These are phyloP conservation scores for Mycena vulgaris DNA, from an alignment of 768 basidiomycete species.

Conservation along the genomic window DNA sequence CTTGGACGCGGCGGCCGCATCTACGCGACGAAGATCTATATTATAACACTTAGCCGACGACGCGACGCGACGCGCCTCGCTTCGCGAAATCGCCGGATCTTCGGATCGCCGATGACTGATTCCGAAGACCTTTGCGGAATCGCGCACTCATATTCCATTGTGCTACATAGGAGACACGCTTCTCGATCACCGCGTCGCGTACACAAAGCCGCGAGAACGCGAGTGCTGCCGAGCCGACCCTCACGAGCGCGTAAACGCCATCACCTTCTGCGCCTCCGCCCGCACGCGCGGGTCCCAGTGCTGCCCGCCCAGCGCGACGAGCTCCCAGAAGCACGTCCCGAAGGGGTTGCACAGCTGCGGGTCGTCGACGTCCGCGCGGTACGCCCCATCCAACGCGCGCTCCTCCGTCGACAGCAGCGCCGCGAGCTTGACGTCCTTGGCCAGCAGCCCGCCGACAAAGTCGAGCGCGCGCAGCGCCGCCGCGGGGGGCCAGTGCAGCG, in stretches of 20 bases:
- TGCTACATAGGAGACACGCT: not conserved
- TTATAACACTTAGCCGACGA: too few relatives aligned
- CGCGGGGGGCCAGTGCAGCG: conserved; percentile 84
- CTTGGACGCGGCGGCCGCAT: too few relatives aligned
- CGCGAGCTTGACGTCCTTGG: conserved; percentile 85
- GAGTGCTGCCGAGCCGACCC: too few relatives aligned
- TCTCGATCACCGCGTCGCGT: too few relatives aligned
- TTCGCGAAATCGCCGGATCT: too few relatives aligned
- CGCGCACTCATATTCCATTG: too few relatives aligned
- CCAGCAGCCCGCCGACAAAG: conserved; percentile 81
- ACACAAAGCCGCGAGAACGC: too few relatives aligned
- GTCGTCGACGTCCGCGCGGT: conserved; percentile 89
- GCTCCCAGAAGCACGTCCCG: conserved; percentile 90
- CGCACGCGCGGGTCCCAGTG: conserved; percentile 82
- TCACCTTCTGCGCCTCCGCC: conserved; percentile 73
- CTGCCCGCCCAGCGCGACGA: conserved; percentile 70
- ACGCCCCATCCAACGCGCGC: conserved; percentile 86
- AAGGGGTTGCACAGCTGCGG: conserved; percentile 88
- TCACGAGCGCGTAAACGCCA: conserved; percentile 60
- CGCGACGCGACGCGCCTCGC: not conserved
- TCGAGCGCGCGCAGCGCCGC: conserved; percentile 78
- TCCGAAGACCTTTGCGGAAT: too few relatives aligned
- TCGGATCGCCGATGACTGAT: too few relatives aligned
- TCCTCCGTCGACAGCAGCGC: conserved; percentile 91
- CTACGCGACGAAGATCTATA: too few relatives aligned